A percentile compares a stretch with the other conserved stretches of the same genome.
Conservation (phyloP, 2,329 filamentous ascomycete species). For the Verruconis gallopava region DNA sequence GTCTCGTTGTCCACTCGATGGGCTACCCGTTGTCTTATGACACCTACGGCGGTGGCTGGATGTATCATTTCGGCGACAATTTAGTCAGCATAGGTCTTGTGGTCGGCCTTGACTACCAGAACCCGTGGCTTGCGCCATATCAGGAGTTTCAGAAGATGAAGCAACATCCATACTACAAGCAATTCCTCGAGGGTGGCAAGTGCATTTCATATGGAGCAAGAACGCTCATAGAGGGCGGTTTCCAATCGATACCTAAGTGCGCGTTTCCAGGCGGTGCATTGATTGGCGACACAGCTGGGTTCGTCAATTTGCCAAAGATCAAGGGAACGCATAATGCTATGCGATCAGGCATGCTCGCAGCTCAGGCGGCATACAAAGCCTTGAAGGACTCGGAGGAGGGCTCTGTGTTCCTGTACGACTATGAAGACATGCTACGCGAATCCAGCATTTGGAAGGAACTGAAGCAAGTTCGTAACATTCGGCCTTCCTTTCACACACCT, state of each 20-base stretch:
- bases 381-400: conserved; percentile 47
- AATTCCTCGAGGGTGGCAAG: conserved; percentile 86
- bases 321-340: conserved; percentile 98
- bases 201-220: conserved; percentile 94
- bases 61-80: conserved; percentile 99
- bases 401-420: conserved; percentile 84
- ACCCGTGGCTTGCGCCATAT: conserved; percentile 93
- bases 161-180: conserved; percentile 81
- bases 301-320: conserved; percentile 95
- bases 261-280: conserved; percentile 91
- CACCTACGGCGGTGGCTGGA: conserved; percentile 95
- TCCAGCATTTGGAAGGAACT: conserved; percentile 90
- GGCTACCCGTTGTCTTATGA: conserved; percentile 80
- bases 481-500: conserved; percentile 80
- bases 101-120: conserved; percentile 86
- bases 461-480: conserved; percentile 92
- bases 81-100: conserved; percentile 86
- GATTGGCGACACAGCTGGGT: conserved; percentile 91
- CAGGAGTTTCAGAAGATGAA: conserved; percentile 98
- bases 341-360: conserved; percentile 93
- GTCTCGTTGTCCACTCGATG: conserved; percentile 77
- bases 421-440: conserved; percentile 76
- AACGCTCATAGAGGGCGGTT: conserved; percentile 85
- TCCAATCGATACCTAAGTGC: conserved; percentile 94
- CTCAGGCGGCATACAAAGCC: conserved; percentile 76